Base-by-base conservation (phyloP, 345 rosid species). In the Brassica incana region DNA sequence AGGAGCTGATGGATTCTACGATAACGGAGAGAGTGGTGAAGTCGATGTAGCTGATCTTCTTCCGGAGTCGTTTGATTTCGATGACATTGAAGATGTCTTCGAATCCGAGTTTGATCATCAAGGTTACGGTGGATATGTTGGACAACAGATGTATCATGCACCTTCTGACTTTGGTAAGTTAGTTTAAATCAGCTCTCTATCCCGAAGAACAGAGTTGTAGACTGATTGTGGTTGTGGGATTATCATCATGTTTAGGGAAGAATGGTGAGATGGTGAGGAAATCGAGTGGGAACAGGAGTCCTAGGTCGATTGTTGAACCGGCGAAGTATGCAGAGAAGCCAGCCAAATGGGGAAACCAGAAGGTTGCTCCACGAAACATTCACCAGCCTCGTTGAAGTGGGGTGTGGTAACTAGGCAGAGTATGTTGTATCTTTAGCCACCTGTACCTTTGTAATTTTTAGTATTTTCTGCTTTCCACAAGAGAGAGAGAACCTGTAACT, bases 21-120 rank as follows among this genome's bases (percentile, higher is more conserved):
- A 88, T 67, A 82, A 89, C 68, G 86, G 78, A 1, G 88, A 83
- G 68, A 82, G 70, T 14, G 78, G 58, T 15, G 82, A 85, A 36
- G 75, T 86, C 0, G 80, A 81, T 18, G 77, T 76, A 15, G 90
- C 84, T 63, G 90, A 86, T 76, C 78, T 89, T 77, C 86, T 90
- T 40, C 94, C 98, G 0, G 97, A 90, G 30, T 45, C 90, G 0
- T 87, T 94, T 43, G 98, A 92, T 71, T 82, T 94, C 61, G 85
- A 84, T 69, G 88, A 83, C 62, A 82, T 79, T 52, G 93, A 88
- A 61, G 84, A 85, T 75, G 84, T 86, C 72, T 74, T 84, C 2
- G 65, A 78, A 10, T 0, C 83, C 50, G 76, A 87, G 73, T 84
- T 84, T 30, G 89, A 88, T 40, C 75, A 88, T 40, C 75, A 64